Percentiles rank a stretch among this genome's conserved stretches.
These are phyloP conservation scores for Lactarius hatsudake DNA, from an alignment of 768 basidiomycete genomes.

Conservation along the genomic window DNA sequence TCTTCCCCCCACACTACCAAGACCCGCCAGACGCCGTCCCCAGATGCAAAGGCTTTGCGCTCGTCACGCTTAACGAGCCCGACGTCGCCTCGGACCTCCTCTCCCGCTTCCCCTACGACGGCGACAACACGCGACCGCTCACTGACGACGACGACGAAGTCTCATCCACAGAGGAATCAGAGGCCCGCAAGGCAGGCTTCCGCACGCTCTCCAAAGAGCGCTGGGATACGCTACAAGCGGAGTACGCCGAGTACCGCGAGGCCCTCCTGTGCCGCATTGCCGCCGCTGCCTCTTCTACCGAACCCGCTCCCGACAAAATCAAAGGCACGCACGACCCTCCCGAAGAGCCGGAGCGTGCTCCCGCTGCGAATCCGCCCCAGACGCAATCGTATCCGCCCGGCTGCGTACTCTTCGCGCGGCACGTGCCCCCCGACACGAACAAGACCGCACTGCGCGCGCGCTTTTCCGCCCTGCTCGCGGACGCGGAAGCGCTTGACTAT, in stretches of 20 bases:
- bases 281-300: constrained; percentile 7
- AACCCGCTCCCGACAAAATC: neutral
- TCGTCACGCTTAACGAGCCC: constrained; percentile 51
- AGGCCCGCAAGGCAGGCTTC: constrained; percentile 59
- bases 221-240: constrained; percentile 65
- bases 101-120: constrained; percentile 61
- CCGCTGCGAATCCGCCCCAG: neutral
- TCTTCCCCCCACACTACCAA: constrained; percentile 60
- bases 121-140: constrained; percentile 1
- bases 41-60: constrained; percentile 72
- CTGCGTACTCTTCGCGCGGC: constrained; percentile 68
- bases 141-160: neutral
- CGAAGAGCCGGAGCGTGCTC: neutral
- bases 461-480: constrained; percentile 46
- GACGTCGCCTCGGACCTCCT: constrained; percentile 45
- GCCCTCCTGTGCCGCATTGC: constrained; percentile 43
- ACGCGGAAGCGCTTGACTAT: constrained; percentile 57
- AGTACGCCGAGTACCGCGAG: constrained; percentile 66
- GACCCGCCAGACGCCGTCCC: constrained; percentile 54
- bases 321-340: neutral
- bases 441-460: constrained; percentile 72
- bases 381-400: constrained; percentile 44
- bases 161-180: constrained; percentile 29
- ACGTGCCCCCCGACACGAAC: constrained; percentile 73
- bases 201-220: constrained; percentile 51